Conservation (phyloP, 108 stramenopile genomes). For the Mediolabrus comicus region DNA sequence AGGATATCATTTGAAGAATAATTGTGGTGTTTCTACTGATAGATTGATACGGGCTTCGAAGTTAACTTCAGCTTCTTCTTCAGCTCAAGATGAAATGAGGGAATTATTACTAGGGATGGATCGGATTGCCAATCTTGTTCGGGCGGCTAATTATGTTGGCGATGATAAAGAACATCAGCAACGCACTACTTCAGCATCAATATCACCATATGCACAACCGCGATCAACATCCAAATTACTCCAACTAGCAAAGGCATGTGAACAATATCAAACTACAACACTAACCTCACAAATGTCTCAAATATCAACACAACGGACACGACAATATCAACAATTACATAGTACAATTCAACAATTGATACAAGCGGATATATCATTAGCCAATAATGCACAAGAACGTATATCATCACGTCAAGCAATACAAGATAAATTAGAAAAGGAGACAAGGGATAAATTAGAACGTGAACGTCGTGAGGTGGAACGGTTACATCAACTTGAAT, state of each 20-base stretch:
- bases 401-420: slow-evolving; percentile 5
- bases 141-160: slow-evolving; percentile 24
- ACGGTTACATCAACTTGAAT: background rate
- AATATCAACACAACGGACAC: slow-evolving; percentile 7
- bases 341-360: slow-evolving; percentile 11
- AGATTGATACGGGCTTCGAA: background rate
- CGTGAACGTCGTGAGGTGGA: slow-evolving; percentile 4
- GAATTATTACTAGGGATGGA: slow-evolving; percentile 34
- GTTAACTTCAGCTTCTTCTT: background rate
- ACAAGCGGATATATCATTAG: slow-evolving; percentile 22
- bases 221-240: slow-evolving; percentile 30
- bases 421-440: slow-evolving; percentile 1
- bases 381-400: slow-evolving; percentile 6
- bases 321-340: slow-evolving; percentile 17
- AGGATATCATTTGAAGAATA: slow-evolving; percentile 5
- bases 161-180: background rate
- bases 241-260: slow-evolving; percentile 29
- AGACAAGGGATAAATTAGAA: slow-evolving; percentile 2
- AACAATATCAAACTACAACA: slow-evolving; percentile 6
- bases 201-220: slow-evolving; percentile 12
- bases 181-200: background rate
- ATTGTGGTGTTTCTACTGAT: slow-evolving; percentile 1
- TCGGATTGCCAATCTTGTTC: slow-evolving; percentile 39
- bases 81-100: background rate
- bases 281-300: slow-evolving; percentile 37